phyloP scores from a whole-genome alignment of 306 rosid species.

The cucumber (Cucumis sativus) region DNA sequence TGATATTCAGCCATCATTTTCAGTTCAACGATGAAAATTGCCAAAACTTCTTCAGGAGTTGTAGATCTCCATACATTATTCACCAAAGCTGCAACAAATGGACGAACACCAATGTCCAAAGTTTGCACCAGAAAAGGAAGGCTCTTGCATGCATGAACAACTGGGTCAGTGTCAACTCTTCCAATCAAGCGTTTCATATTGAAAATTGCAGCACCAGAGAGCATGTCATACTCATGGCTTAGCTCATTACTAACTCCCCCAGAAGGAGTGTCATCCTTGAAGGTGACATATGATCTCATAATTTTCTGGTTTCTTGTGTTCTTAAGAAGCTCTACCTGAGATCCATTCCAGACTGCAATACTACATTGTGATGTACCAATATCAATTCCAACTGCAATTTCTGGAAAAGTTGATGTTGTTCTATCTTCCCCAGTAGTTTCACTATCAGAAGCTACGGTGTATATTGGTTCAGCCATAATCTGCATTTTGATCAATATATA shows the following conservation, averaged over 20 bases:
- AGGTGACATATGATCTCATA: slow-evolving; percentile 67
- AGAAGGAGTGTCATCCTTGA: slow-evolving; percentile 52
- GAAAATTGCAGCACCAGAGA: slow-evolving; percentile 70
- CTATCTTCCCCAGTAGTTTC: slow-evolving; percentile 67
- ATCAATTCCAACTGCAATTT: slow-evolving; percentile 69
- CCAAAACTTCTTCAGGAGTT: slow-evolving; percentile 71
- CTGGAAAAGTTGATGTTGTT: slow-evolving; percentile 35
- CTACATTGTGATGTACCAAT: slow-evolving; percentile 86
- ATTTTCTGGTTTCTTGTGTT: slow-evolving; percentile 61
- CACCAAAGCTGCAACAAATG: slow-evolving; percentile 65
- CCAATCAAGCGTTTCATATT: slow-evolving; percentile 87
- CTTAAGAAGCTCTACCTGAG: slow-evolving; percentile 59
- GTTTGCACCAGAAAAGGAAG: slow-evolving; percentile 90
- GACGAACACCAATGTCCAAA: slow-evolving; percentile 71
- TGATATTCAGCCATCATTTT: slow-evolving; percentile 51
- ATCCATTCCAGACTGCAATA: slow-evolving; percentile 80
- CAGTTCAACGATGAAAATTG: slow-evolving; percentile 53
- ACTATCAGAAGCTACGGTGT: slow-evolving; percentile 77
- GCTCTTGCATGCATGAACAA: slow-evolving; percentile 51
- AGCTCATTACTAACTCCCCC: slow-evolving; percentile 45
- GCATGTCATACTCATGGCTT: slow-evolving; percentile 42
- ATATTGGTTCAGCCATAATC: slow-evolving; percentile 72
- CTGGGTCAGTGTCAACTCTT: slow-evolving; percentile 79
- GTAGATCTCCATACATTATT: slow-evolving; percentile 73
- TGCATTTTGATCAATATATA: slow-evolving; percentile 16